Conservation (phyloP, 2,329 filamentous ascomycete species). For the Fusarium sp. region DNA sequence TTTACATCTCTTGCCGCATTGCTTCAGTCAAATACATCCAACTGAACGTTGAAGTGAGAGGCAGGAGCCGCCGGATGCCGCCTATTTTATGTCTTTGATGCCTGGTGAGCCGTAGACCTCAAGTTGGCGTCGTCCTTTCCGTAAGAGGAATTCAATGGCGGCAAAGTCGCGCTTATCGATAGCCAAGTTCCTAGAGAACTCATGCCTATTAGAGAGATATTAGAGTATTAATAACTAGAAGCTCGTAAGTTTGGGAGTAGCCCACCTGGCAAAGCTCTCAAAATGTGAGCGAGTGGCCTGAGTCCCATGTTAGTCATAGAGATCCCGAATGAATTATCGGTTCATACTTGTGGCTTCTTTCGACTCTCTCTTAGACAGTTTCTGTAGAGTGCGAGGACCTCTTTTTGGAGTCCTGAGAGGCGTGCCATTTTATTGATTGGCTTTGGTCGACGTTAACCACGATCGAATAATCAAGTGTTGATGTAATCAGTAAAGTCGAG, state of each 20-base stretch:
- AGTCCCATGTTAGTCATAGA: slow-evolving; percentile 19
- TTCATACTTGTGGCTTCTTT: slow-evolving; percentile 75
- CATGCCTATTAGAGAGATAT: slow-evolving; percentile 58
- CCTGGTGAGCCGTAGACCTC: slow-evolving; percentile 82
- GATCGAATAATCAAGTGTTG: background rate
- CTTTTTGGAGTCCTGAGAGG: slow-evolving; percentile 87
- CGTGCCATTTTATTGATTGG: slow-evolving; percentile 33
- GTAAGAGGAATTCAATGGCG: slow-evolving; percentile 83
- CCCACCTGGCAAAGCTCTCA: slow-evolving; percentile 68
- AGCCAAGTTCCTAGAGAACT: slow-evolving; percentile 76
- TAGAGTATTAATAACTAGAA: background rate
- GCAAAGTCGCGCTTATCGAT: slow-evolving; percentile 86
- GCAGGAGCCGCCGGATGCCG: background rate
- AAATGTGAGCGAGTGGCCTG: slow-evolving; percentile 67
- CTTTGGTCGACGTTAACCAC: background rate
- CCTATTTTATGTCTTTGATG: slow-evolving; percentile 73
- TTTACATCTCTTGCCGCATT: background rate
- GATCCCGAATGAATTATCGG: background rate
- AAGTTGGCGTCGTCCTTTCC: slow-evolving; percentile 82
- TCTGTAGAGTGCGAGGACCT: slow-evolving; percentile 87
- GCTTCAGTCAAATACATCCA: background rate
- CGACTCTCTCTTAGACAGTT: slow-evolving; percentile 82
- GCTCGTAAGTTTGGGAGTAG: background rate
- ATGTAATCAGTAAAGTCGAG: slow-evolving; percentile 3
- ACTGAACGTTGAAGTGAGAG: background rate